Percentiles rank a stretch among this genome's conserved stretches.
Conservation (phyloP, 1,284 basidiomycete species). For the Leccinum subspadiceum region DNA sequence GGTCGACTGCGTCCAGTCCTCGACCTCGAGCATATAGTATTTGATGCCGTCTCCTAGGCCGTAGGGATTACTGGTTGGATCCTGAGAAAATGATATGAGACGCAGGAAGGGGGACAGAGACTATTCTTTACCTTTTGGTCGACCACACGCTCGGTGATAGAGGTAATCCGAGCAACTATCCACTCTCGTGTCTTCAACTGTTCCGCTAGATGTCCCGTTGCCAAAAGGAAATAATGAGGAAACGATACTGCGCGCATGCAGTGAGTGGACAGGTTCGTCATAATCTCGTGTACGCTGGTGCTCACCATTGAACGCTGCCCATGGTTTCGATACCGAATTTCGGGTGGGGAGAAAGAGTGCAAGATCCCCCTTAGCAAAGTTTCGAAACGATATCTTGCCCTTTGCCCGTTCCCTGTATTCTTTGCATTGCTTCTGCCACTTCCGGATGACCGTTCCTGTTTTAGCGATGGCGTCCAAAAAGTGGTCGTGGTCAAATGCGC, state of each 20-base stretch:
- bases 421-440: constrained; percentile 96
- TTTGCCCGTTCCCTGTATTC: constrained; percentile 89
- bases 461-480: constrained; percentile 81
- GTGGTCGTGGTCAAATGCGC: constrained; percentile 78
- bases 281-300: constrained; percentile 1
- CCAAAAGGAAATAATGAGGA: constrained; percentile 95
- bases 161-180: constrained; percentile 91
- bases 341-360: constrained; percentile 95
- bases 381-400: constrained; percentile 92
- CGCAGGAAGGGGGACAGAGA: neutral
- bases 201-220: constrained; percentile 80
- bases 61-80: constrained; percentile 72
- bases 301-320: constrained; percentile 95
- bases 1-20: constrained; percentile 83
- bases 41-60: constrained; percentile 88
- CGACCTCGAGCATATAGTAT: constrained; percentile 91
- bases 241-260: constrained; percentile 68
- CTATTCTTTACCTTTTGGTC: constrained; percentile 62
- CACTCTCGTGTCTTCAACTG: constrained; percentile 86
- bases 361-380: constrained; percentile 90
- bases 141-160: constrained; percentile 83
- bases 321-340: constrained; percentile 88
- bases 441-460: constrained; percentile 83
- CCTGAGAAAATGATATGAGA: constrained; percentile 41
- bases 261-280: neutral